Evolutionary conservation across 2,329 filamentous ascomycete species (phyloP).

Genomic region (Arachnomyces sp.): DNA sequence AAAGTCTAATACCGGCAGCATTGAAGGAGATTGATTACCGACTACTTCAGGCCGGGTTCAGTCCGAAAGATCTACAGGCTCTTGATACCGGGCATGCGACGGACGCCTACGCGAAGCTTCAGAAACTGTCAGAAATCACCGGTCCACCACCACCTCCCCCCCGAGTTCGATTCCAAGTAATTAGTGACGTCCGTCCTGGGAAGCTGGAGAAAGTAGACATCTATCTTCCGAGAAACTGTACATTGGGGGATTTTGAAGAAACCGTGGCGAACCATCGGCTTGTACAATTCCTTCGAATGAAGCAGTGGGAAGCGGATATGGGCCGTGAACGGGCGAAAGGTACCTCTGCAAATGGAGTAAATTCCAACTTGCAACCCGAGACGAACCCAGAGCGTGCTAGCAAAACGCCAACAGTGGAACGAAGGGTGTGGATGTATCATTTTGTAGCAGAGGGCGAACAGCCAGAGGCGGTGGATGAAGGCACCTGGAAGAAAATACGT

Average conservation of each 20-base stretch:
- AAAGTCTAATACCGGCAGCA: conserved; percentile 6
- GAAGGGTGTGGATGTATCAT: conserved; percentile 9
- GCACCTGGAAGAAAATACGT: conserved; percentile 6
- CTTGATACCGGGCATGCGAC: conserved; percentile 5
- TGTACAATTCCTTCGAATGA: conserved; percentile 4
- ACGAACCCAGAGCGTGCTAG: too few species aligned
- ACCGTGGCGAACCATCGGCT: conserved; percentile 2
- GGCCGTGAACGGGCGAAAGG: not conserved
- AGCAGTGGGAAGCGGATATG: not conserved
- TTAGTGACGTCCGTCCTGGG: conserved; percentile 4
- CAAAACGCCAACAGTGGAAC: too few species aligned
- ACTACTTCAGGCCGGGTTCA: conserved; percentile 6
- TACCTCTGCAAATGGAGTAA: too few species aligned
- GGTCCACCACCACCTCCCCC: not conserved
- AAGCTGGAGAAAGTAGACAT: conserved; percentile 5
- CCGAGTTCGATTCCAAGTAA: conserved; percentile 7
- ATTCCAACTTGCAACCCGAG: too few species aligned
- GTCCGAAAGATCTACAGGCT: conserved; percentile 6
- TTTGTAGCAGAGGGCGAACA: conserved; percentile 1
- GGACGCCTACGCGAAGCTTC: conserved; percentile 9
- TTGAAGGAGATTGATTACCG: conserved; percentile 8
- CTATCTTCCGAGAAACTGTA: conserved; percentile 4
- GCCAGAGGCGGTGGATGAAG: not conserved
- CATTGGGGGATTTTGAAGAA: conserved; percentile 6
- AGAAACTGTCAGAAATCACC: conserved; percentile 4